Base-by-base conservation (phyloP, 2,329 filamentous ascomycete species). In the Ramularia collo-cygni region DNA sequence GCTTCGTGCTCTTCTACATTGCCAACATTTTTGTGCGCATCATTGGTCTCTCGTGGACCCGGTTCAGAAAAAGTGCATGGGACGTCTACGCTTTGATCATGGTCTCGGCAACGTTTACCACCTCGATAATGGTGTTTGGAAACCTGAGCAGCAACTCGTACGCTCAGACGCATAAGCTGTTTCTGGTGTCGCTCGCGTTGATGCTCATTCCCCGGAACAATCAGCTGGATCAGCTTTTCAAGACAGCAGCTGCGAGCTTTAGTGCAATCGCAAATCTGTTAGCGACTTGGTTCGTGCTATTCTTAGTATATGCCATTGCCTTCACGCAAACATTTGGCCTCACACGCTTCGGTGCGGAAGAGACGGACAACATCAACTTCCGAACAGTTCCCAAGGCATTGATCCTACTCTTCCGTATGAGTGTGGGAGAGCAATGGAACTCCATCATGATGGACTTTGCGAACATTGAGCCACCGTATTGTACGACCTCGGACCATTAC, bases 221-320 rank as follows among this genome's bases (percentile, higher is more conserved):
- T 55, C 89, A 94, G 35, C 75, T 98, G 15, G 93, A 98, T 60
- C 92, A 98, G 61, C 77, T 98, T 0, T 98, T 98, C 77, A 98
- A 98, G 64, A 98, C 93, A 2, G 93, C 90, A 0, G 92, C 92
- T 8, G 92, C 90, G 38, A 94, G 86, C 78, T 67, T 98, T 53
- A 83, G 85, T 2, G 81, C 85, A 13, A 98, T 98, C 52, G 78
- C 83, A 42, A 98, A 95, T 58, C 71, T 98, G 30, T 70, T 98
- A 28, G 90, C 90, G 2, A 98, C 93, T 0, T 98, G 92, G 92
- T 85, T 96, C 48, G 88, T 98, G 2, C 77, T 98, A 44, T 98
- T 96, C 67, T 69, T 98, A 31, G 88, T 95, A 15, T 98, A 89
- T 59, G 90, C 92, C 33, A 98, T 98, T 55, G 93, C 92, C 3